Base-by-base conservation (phyloP, 805 yeast species). In the Metschnikowia picachoensis region DNA sequence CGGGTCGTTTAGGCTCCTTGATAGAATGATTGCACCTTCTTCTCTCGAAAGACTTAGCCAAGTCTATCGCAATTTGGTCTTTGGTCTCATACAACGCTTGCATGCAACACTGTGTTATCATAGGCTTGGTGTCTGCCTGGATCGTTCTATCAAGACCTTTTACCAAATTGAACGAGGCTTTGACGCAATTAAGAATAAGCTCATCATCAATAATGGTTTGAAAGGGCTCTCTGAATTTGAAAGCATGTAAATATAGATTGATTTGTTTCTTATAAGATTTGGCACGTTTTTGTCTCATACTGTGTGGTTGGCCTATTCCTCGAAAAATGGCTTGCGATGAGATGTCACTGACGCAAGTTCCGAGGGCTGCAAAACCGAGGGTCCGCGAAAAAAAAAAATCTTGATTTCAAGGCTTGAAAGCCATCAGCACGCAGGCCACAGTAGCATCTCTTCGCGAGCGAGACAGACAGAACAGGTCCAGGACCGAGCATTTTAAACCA, bases 71-170 rank as follows among this genome's bases (percentile, higher is more conserved):
- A 4, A 68, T 73, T 57, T 87, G 91, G 58, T 87, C 79, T 25
- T 79, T 78, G 5, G 85, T 74, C 37, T 76, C 75, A 64, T 94
- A 94, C 29, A 94, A 70, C 15, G 87, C 85, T 60, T 89, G 89
- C 76, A 94, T 88, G 57, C 96, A 87, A 62, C 99, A 94, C 65
- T 94, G 98, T 2, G 99, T 89, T 44, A 94, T 86, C 95, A 94
- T 72, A 16, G 88, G 87, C 60, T 92, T 94, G 29, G 83, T 79
- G 57, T 87, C 91, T 11, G 83, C 87, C 63, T 92, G 98, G 12
- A 92, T 69, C 0, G 96, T 88, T 51, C 94, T 72, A 47, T 80
- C 73, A 30, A 94, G 70, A 11, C 94, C 96, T 60, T 87, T 86
- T n/a, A 71, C 73, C n/a, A 94, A 67, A 64, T 92, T 90, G 63